Evolutionary conservation across 768 basidiomycete species (phyloP).

Genomic region (Macrolepiota fuliginosa): DNA sequence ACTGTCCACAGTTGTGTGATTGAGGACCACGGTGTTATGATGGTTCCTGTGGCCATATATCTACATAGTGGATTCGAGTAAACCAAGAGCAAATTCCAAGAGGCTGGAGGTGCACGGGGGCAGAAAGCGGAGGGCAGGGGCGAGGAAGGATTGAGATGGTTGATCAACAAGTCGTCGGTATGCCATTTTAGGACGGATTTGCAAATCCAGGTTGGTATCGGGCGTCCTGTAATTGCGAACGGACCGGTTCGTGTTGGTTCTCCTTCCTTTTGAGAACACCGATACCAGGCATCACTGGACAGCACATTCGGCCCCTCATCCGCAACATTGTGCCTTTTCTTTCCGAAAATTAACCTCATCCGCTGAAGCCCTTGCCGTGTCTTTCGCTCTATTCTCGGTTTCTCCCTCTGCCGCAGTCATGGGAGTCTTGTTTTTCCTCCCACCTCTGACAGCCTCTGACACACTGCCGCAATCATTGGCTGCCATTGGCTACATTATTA

Average conservation of each 20-base stretch:
- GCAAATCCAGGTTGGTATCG: neutral
- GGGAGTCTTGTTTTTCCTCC: neutral
- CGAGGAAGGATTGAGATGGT: neutral
- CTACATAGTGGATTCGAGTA: too few species aligned
- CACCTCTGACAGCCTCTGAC: neutral
- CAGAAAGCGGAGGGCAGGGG: neutral
- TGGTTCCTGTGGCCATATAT: too few species aligned
- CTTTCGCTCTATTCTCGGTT: too few species aligned
- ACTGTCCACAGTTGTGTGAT: too few species aligned
- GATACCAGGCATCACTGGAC: neutral
- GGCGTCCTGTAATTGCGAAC: neutral
- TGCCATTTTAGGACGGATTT: neutral
- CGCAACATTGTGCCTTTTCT: neutral
- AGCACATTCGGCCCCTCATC: neutral
- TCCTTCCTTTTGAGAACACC: constrained; percentile 3
- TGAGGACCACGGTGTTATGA: too few species aligned
- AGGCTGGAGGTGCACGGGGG: too few species aligned
- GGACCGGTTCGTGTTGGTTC: constrained; percentile 1
- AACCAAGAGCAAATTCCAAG: neutral
- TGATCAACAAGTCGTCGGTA: neutral
- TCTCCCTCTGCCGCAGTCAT: neutral
- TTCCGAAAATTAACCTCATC: neutral
- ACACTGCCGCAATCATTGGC: neutral
- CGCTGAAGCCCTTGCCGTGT: neutral
- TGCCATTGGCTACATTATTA: neutral